Percentiles rank a stretch among this genome's conserved stretches.
phyloP scores from a whole-genome alignment of 192 early-diverging fungal species.

The Phycomyces nitens region DNA sequence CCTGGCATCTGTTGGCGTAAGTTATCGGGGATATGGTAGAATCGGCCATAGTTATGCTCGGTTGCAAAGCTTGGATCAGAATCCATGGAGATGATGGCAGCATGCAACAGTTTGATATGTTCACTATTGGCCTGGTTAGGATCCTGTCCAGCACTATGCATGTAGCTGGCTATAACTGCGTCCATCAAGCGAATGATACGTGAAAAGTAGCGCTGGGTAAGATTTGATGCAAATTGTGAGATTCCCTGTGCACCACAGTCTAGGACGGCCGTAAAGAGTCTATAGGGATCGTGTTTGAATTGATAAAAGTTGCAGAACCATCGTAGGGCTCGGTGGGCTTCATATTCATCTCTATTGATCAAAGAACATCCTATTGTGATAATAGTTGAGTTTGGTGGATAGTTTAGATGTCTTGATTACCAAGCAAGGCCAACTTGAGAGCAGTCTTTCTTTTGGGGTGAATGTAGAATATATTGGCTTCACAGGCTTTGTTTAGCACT shows the following conservation, averaged over 20 bases:
- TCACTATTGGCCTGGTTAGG: background rate
- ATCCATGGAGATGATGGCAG: conserved; percentile 10
- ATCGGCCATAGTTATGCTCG: conserved; percentile 10
- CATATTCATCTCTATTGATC: conserved; percentile 14
- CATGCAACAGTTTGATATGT: conserved; percentile 9
- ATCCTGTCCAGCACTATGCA: background rate
- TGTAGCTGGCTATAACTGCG: conserved; percentile 1
- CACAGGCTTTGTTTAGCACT: conserved; percentile 48
- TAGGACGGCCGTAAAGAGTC: background rate
- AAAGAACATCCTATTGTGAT: conserved; percentile 41
- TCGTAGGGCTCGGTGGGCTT: conserved; percentile 34
- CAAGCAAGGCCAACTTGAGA: conserved; percentile 54
- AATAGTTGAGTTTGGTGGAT: too few species aligned
- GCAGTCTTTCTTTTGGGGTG: conserved; percentile 32
- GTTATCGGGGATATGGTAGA: conserved; percentile 5
- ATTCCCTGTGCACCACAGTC: background rate
- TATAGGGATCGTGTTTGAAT: conserved; percentile 41
- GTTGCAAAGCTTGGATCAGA: background rate
- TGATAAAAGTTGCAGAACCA: conserved; percentile 39
- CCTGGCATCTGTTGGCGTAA: background rate
- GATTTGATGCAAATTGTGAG: too few species aligned
- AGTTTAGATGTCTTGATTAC: too few species aligned
- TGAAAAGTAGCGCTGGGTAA: background rate
- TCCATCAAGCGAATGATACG: conserved; percentile 24
- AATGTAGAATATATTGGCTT: conserved; percentile 62